These are phyloP conservation scores for Alternaria triticimaculans DNA, from an alignment of 2,329 filamentous ascomycete species.

Conservation along the genomic window DNA sequence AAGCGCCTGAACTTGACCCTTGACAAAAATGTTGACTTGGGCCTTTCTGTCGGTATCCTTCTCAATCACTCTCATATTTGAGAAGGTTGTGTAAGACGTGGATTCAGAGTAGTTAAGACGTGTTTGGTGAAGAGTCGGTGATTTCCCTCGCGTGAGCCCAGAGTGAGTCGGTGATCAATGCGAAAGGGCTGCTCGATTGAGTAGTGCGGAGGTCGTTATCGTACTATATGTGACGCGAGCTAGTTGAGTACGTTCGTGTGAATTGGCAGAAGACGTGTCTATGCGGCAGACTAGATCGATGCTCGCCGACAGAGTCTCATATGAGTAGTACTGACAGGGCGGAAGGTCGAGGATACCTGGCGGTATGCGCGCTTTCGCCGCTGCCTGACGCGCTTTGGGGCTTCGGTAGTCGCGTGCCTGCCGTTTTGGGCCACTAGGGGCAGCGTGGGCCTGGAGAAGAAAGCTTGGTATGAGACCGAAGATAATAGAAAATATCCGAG, in stretches of 20 bases:
- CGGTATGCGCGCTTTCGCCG: neutral
- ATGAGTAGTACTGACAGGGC: neutral
- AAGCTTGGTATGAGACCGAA: neutral
- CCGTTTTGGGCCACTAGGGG: neutral
- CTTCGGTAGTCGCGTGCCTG: neutral
- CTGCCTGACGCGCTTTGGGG: neutral
- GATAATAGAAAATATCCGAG: neutral
- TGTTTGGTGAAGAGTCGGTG: neutral
- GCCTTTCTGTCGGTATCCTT: slow-evolving; percentile 43
- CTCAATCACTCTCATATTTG: slow-evolving; percentile 49
- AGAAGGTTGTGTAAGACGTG: neutral
- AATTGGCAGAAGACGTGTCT: neutral
- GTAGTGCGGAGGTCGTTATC: neutral
- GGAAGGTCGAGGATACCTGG: fast-evolving
- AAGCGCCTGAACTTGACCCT: slow-evolving; percentile 30
- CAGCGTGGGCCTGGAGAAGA: neutral
- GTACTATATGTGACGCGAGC: too few relatives aligned
- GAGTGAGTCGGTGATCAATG: neutral
- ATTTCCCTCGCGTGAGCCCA: neutral
- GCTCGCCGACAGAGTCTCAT: neutral
- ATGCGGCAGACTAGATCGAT: neutral
- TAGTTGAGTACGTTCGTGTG: too few relatives aligned
- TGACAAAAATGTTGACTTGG: slow-evolving; percentile 35
- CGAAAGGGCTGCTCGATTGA: neutral
- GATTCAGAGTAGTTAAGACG: too few relatives aligned